Percentiles rank a stretch among this genome's conserved stretches.
Conservation (phyloP, 2,329 filamentous ascomycete species). For the Trichoderma sp. region DNA sequence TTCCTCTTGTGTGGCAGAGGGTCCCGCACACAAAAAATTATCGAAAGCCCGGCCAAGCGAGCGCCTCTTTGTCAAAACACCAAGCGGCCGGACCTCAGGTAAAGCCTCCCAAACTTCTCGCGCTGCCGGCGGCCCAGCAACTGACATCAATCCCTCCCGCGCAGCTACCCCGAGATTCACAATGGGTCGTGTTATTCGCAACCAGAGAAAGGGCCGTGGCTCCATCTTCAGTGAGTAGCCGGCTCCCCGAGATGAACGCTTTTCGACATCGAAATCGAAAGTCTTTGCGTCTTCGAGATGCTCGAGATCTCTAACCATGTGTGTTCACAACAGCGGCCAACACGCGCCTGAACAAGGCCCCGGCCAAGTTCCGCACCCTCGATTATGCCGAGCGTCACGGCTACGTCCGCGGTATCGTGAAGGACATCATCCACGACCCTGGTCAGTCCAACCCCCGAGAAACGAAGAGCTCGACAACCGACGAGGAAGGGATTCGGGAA, state of each 20-base stretch:
- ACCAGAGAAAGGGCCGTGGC: constrained; percentile 64
- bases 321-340: constrained; percentile 61
- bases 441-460: constrained; percentile 51
- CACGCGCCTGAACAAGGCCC: constrained; percentile 86
- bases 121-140: constrained; percentile 36
- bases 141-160: constrained; percentile 38
- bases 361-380: constrained; percentile 89
- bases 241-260: constrained; percentile 9
- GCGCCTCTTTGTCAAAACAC: constrained; percentile 44
- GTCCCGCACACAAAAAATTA: constrained; percentile 46
- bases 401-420: constrained; percentile 95
- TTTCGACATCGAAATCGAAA: constrained; percentile 28
- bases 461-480: constrained; percentile 27
- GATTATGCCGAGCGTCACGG: constrained; percentile 97
- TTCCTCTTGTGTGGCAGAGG: constrained; percentile 35
- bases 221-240: constrained; percentile 58
- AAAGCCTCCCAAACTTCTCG: constrained; percentile 35
- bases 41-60: constrained; percentile 35
- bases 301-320: constrained; percentile 37
- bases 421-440: constrained; percentile 98
- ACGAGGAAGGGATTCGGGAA: constrained; percentile 23
- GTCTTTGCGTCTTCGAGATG: constrained; percentile 29
- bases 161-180: constrained; percentile 42
- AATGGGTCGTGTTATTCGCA: constrained; percentile 66
- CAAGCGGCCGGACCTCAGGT: constrained; percentile 47